Evolutionary conservation across 106 monocot species (phyloP).

Genomic region (Platanthera guangdongensis): DNA sequence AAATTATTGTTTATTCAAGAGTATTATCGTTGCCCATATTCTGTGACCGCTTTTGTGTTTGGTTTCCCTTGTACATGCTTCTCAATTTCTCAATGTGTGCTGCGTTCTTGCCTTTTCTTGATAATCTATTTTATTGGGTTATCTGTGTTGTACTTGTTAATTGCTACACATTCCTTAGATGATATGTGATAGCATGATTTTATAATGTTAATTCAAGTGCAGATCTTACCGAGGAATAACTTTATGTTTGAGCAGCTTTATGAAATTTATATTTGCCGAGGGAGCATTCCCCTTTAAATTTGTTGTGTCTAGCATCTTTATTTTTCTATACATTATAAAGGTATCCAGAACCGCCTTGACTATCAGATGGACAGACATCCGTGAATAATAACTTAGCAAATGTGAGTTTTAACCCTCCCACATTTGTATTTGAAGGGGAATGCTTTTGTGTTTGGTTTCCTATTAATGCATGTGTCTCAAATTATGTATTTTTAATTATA

Average conservation of each 20-base stretch:
- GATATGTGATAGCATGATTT: background rate
- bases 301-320: background rate
- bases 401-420: too few species aligned
- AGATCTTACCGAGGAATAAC: background rate
- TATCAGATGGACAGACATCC: too few species aligned
- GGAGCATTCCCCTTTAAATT: background rate
- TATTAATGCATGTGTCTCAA: too few species aligned
- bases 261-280: constrained; percentile 1
- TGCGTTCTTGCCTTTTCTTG: background rate
- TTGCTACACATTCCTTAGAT: background rate
- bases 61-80: background rate
- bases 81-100: too few species aligned
- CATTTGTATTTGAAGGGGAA: too few species aligned
- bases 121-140: background rate
- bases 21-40: background rate
- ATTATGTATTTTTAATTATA: too few species aligned
- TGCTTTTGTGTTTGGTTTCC: too few species aligned
- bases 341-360: too few species aligned
- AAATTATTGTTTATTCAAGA: constrained; percentile 1
- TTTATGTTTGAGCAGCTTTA: background rate
- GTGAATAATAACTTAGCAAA: too few species aligned
- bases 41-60: background rate
- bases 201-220: background rate
- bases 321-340: background rate
- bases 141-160: background rate